Evolutionary conservation across 257 asterid species (phyloP), one percentile per base, ranked within the genome.

Genomic region (Solanum boliviense): DNA sequence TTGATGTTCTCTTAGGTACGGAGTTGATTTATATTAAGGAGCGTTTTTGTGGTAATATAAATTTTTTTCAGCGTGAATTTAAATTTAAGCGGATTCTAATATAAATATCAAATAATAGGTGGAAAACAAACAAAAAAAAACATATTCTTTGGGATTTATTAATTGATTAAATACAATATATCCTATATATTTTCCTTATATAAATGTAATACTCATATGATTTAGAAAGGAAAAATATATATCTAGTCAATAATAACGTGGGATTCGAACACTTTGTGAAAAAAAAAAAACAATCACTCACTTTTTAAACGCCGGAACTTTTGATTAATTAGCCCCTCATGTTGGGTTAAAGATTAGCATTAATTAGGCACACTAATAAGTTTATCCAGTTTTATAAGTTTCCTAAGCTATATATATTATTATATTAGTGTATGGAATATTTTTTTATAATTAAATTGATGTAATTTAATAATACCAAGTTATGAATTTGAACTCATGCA

Each of bases 271-370:
- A 1, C 5, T 0, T 5, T 0, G 0, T 3, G 5, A 2, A 12
- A 44, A 41, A 44, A 44, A 32, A 44, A 12, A 44, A 20, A 5
- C 2, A 76, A 76, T 76, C 13, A n/a, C n/a, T 79, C 8, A 82
- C 70, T 7, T 58, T 81, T 89, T 60, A 34, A 78, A 21, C 12
- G 87, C 88, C 89, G 87, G 29, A 58, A 86, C 84, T 88, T 84
- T 90, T 88, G 91, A 90, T 87, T 81, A 73, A 68, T 68, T 84
- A 84, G 62, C 16, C 79, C 87, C 62, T 62, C 39, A 4, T 84
- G 87, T 65, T 44, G 44, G 52, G 34, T 65, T 35, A 84, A 84
- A 84, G 79, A 65, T 84, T 6, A 84, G 11, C 78, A 72, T 34
- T 72, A 20, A 72, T 70, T 70, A 70, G 76, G 38, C 38, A 35